A percentile compares a stretch with the other conserved stretches of the same genome.
Evolutionary conservation across 768 basidiomycete genomes (phyloP).

Genomic region (Cystobasidium onofrii): DNA sequence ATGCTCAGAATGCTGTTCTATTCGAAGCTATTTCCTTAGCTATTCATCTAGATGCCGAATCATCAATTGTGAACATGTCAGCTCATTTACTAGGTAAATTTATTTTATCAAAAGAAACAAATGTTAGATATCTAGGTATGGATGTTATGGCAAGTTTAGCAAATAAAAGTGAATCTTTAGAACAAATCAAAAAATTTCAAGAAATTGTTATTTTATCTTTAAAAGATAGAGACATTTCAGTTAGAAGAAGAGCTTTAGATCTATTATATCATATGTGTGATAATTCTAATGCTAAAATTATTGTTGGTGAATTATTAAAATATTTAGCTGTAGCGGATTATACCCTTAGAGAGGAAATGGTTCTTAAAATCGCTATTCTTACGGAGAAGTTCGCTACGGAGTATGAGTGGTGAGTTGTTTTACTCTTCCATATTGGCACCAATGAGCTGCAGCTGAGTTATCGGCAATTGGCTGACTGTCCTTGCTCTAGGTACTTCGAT

Average conservation of each 20-base stretch:
- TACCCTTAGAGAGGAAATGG: conserved; percentile 94
- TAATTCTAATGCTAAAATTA: conserved; percentile 86
- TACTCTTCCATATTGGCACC: not conserved
- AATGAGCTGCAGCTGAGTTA: too few relatives aligned
- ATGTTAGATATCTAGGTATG: conserved; percentile 90
- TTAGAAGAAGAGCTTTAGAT: conserved; percentile 85
- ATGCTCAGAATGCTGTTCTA: conserved; percentile 94
- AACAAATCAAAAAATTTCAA: conserved; percentile 89
- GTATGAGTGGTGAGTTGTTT: conserved; percentile 39
- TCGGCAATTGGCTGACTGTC: too few relatives aligned
- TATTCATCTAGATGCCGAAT: conserved; percentile 88
- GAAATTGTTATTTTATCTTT: conserved; percentile 87
- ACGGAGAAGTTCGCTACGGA: conserved; percentile 97
- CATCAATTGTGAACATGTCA: conserved; percentile 75
- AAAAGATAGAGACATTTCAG: conserved; percentile 94
- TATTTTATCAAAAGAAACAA: conserved; percentile 96
- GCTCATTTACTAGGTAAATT: conserved; percentile 87
- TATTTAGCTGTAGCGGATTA: conserved; percentile 97
- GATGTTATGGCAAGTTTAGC: conserved; percentile 98
- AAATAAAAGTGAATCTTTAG: conserved; percentile 79
- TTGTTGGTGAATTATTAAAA: conserved; percentile 86
- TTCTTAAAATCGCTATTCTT: conserved; percentile 92
- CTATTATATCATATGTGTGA: conserved; percentile 99
- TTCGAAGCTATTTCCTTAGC: conserved; percentile 96
- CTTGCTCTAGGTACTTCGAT: conserved; percentile 86